These are phyloP conservation scores for Ajuga reptans DNA, from an alignment of 305 asterid genomes.

Conservation along the genomic window DNA sequence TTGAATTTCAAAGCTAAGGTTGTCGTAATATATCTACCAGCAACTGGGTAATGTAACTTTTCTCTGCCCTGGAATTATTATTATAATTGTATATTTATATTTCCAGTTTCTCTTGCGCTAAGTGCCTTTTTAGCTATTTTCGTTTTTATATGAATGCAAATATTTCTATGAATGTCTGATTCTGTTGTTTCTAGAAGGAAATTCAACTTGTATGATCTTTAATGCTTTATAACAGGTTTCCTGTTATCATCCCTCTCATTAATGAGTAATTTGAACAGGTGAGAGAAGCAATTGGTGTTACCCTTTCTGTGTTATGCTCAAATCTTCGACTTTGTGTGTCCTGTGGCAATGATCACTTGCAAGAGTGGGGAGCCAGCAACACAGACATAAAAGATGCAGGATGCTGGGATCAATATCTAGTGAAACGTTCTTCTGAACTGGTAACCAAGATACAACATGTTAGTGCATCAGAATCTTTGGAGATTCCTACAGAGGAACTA, in stretches of 20 bases:
- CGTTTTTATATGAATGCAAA: not conserved
- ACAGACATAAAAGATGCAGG: slow-evolving; percentile 29
- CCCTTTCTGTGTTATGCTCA: slow-evolving; percentile 85
- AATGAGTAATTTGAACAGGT: slow-evolving; percentile 52
- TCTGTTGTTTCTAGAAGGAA: slow-evolving; percentile 14
- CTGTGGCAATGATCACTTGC: slow-evolving; percentile 33
- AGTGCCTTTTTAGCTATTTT: not conserved
- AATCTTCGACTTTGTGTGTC: slow-evolving; percentile 69
- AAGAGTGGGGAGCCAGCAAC: slow-evolving; percentile 32
- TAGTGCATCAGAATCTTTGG: slow-evolving; percentile 54
- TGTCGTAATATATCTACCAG: slow-evolving; percentile 12
- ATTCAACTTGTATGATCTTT: slow-evolving; percentile 11
- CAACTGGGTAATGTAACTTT: not conserved
- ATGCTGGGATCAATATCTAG: slow-evolving; percentile 61
- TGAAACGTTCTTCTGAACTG: slow-evolving; percentile 64
- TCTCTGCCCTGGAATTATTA: slow-evolving; percentile 1
- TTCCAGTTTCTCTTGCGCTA: not conserved
- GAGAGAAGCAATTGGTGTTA: slow-evolving; percentile 91
- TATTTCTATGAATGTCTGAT: slow-evolving; percentile 7
- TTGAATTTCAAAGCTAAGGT: not conserved
- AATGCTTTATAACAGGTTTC: slow-evolving; percentile 20
- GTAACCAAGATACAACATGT: slow-evolving; percentile 57
- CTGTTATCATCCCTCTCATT: slow-evolving; percentile 18
- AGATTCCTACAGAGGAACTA: slow-evolving; percentile 32
- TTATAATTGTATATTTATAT: not conserved